Base-by-base conservation (phyloP, 306 rosid genomes). In the Hippophae tibetana region DNA sequence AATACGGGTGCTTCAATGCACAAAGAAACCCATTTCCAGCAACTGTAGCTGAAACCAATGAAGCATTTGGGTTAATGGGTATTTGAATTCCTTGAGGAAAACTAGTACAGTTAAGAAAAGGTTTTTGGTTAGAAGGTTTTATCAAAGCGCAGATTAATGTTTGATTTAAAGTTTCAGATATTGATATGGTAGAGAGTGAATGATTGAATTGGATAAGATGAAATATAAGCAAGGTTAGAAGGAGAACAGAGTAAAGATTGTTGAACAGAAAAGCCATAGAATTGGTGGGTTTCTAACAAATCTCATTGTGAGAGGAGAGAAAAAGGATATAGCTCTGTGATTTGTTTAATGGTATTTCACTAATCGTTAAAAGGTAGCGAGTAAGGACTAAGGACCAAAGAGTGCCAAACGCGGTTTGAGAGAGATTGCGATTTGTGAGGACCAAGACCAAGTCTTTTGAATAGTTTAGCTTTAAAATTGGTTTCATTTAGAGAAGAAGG, bases 11-110 rank as follows among this genome's bases (percentile, higher is more conserved):
- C 43, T 54, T 73, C 72, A 87, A 66, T 6, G 75, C 86, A 56
- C 95, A 92, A 1, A 87, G 3, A 56, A 85, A 92, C 8, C 86
- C 93, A 47, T 79, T 27, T 57, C 98, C 98, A 9, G 83, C 82
- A 5, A 79, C 95, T 54, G 84, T 69, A 58, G 75, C 83, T 9
- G 81, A 69, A 53, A 8, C 8, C 9, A 63, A 83, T 3, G 87
- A 69, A 41, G 46, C 13, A 12, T 57, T 69, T 13, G 79, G 48
- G 54, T 42, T 56, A 2, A 65, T 3, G 18, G 61, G 60, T 57
- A 80, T 70, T 31, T 5, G 65, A 57, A 69, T 57, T 48, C 70
- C 73, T 6, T 60, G 31, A 13, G 88, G 84, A 18, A 83, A 84
- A 58, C 72, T 72, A 0, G 86, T 79, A 57, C 98, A 92, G 50